These are phyloP conservation scores for Eudorina sp. DNA, from an alignment of 139 green algal species.

Conservation along the genomic window DNA sequence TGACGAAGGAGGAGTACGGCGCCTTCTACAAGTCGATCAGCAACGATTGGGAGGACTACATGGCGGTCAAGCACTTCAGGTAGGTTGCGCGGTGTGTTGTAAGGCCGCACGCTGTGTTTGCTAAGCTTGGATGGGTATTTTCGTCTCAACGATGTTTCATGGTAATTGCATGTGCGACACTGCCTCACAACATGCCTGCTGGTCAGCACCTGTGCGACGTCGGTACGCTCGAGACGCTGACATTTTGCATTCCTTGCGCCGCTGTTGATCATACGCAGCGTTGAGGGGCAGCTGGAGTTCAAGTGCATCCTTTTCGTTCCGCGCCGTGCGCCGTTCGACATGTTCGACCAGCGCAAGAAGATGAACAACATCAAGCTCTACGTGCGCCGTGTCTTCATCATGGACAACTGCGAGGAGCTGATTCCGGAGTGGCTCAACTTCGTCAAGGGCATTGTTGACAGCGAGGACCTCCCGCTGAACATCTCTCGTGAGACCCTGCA, in stretches of 20 bases:
- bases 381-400: constrained; percentile 99
- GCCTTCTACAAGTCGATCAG: constrained; percentile 98
- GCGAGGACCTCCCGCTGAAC: constrained; percentile 99
- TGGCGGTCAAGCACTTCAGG: constrained; percentile 71
- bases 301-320: constrained; percentile 95
- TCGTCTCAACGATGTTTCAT: no score
- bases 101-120: no score
- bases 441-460: constrained; percentile 99
- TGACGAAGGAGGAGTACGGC: constrained; percentile 96
- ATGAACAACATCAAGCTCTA: constrained; percentile 99
- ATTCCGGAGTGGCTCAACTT: constrained; percentile 97
- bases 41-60: constrained; percentile 99
- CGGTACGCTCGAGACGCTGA: no score
- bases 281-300: constrained; percentile 99
- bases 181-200: no score
- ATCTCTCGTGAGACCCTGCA: constrained; percentile 99
- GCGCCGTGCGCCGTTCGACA: constrained; percentile 97
- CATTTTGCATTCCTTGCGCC: no score
- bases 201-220: no score
- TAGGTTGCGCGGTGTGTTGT: no score
- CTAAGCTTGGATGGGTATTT: no score
- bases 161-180: no score
- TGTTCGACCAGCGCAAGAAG: constrained; percentile 98
- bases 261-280: constrained; percentile 61
- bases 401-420: constrained; percentile 99